Evolutionary conservation across 345 rosid genomes (phyloP).

Genomic region (Kandelia obovata): DNA sequence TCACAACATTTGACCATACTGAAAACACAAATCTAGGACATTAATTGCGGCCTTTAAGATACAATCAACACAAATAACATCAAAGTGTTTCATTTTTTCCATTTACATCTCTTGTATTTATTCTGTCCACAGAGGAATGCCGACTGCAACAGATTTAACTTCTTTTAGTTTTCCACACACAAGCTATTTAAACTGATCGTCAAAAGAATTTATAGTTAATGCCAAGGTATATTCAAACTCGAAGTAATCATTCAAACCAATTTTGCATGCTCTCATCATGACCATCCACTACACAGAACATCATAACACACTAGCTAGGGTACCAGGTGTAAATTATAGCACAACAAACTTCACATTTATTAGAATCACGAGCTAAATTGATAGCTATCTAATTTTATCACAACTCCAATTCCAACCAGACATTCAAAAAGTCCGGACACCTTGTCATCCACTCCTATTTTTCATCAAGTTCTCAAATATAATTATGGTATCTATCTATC

Average conservation of each 20-base stretch:
- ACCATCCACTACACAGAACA: neutral
- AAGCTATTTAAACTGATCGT: neutral
- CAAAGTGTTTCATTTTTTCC: too few relatives aligned
- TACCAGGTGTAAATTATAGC: neutral
- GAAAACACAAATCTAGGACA: too few relatives aligned
- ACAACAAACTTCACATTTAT: neutral
- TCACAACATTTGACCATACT: too few relatives aligned
- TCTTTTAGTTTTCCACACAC: neutral
- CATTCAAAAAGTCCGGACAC: conserved; percentile 26
- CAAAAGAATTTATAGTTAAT: neutral
- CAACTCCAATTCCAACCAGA: conserved; percentile 10
- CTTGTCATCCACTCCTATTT: conserved; percentile 28
- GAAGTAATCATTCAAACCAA: neutral
- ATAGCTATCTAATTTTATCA: neutral
- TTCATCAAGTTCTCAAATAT: conserved; percentile 19
- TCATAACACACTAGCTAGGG: neutral
- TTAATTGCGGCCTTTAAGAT: too few relatives aligned
- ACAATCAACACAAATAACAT: too few relatives aligned
- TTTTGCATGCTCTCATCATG: neutral
- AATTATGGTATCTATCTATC: conserved; percentile 24
- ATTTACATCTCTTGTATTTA: too few relatives aligned
- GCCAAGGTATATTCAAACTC: neutral
- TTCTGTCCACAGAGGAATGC: too few relatives aligned
- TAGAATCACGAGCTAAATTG: neutral
- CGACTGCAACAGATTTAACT: too few relatives aligned